phyloP scores from a whole-genome alignment of 192 early-diverging fungal species.

The Spizellomyces sp. region DNA sequence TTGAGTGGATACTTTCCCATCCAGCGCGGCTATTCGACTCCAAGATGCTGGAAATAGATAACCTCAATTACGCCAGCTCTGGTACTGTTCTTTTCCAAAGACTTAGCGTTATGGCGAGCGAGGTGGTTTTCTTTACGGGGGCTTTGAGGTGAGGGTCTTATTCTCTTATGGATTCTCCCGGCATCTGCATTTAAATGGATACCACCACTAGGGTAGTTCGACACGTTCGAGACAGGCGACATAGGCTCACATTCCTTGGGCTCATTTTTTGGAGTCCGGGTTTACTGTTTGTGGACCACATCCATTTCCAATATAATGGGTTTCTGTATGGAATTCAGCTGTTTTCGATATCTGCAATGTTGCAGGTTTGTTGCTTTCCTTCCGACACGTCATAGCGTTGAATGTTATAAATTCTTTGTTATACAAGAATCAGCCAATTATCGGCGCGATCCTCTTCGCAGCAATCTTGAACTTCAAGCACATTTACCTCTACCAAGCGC shows the following conservation, averaged over 20 bases:
- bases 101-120: constrained; percentile 76
- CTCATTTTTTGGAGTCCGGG: constrained; percentile 50
- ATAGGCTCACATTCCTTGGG: constrained; percentile 20
- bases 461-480: constrained; percentile 95
- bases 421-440: constrained; percentile 55
- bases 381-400: background rate
- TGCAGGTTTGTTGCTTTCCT: constrained; percentile 48
- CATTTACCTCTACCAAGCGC: constrained; percentile 81
- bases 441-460: constrained; percentile 81
- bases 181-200: background rate
- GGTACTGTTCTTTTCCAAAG: constrained; percentile 86
- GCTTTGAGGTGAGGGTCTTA: constrained; percentile 51
- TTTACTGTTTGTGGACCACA: constrained; percentile 83
- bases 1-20: constrained; percentile 77
- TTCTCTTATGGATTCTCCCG: background rate
- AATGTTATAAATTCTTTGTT: background rate
- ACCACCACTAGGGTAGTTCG: background rate
- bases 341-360: constrained; percentile 72
- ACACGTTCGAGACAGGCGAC: background rate
- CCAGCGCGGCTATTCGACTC: constrained; percentile 66
- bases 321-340: constrained; percentile 83
- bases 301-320: constrained; percentile 99
- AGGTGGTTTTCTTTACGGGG: constrained; percentile 76
- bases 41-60: constrained; percentile 74
- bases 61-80: constrained; percentile 63